A percentile compares a stretch with the other conserved stretches of the same genome.
Conservation (phyloP, 1,139 yeast genomes). For the Suhomyces ambrosiae region DNA sequence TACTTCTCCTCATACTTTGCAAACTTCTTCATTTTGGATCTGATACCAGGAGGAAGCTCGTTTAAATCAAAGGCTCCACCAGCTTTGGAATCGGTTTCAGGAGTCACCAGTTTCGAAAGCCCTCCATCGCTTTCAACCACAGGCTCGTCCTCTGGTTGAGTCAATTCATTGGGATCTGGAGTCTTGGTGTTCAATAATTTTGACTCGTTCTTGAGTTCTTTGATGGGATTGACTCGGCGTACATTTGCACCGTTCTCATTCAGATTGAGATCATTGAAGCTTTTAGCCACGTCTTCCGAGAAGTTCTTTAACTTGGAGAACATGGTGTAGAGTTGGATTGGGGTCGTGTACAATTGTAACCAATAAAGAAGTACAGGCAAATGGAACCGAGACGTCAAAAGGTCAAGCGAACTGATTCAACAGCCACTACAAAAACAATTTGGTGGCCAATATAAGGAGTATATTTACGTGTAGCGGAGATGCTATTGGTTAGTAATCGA, state of each 20-base stretch:
- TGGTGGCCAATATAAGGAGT: too few relatives aligned
- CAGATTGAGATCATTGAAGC: slow-evolving; percentile 31
- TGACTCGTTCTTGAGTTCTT: slow-evolving; percentile 38
- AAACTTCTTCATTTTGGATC: slow-evolving; percentile 71
- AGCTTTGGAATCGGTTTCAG: slow-evolving; percentile 10
- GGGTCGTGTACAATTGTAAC: not conserved
- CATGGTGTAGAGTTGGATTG: slow-evolving; percentile 36
- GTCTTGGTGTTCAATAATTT: slow-evolving; percentile 40
- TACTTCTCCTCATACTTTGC: slow-evolving; percentile 88
- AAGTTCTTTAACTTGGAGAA: slow-evolving; percentile 65
- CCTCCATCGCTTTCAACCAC: slow-evolving; percentile 1
- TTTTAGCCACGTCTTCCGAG: slow-evolving; percentile 54
- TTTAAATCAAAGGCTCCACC: too few relatives aligned
- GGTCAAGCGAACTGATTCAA: too few relatives aligned
- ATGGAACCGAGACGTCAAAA: not conserved
- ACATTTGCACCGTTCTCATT: slow-evolving; percentile 11
- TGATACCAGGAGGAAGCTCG: slow-evolving; percentile 55
- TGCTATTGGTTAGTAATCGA: too few relatives aligned
- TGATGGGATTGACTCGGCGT: slow-evolving; percentile 24
- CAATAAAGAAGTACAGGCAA: too few relatives aligned
- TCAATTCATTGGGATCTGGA: slow-evolving; percentile 46
- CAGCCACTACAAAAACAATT: too few relatives aligned
- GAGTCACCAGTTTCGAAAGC: slow-evolving; percentile 1
- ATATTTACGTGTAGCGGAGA: too few relatives aligned
- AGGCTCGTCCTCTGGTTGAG: slow-evolving; percentile 49